phyloP scores from a whole-genome alignment of 164 flowering plant species.

The Stephania yunnanensis region DNA sequence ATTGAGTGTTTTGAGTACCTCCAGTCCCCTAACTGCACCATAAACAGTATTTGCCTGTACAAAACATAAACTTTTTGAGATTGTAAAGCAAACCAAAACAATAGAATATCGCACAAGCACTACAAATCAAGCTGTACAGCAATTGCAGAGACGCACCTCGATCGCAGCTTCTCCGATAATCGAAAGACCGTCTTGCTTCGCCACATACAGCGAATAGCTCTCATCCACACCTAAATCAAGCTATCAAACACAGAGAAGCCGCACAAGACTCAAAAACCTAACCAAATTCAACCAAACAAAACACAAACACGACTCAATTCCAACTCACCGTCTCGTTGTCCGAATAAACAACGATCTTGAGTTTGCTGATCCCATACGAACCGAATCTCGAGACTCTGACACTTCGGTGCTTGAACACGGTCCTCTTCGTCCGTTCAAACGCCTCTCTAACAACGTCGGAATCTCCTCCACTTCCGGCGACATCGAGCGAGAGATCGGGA shows the following conservation, averaged over 20 bases:
- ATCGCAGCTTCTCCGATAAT: constrained; percentile 25
- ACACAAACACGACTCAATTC: background rate
- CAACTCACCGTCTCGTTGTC: constrained; percentile 29
- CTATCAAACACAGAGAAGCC: constrained; percentile 12
- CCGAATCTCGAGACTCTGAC: constrained; percentile 16
- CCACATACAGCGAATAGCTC: constrained; percentile 30
- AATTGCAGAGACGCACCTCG: constrained; percentile 11
- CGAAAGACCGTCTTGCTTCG: constrained; percentile 20
- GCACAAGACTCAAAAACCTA: background rate
- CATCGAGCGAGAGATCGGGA: constrained; percentile 52
- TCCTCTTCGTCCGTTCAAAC: constrained; percentile 49
- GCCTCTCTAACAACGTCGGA: constrained; percentile 51
- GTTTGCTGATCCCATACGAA: constrained; percentile 40
- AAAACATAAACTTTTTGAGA: constrained; percentile 11
- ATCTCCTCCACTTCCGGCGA: constrained; percentile 40
- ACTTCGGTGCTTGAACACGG: constrained; percentile 51
- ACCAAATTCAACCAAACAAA: background rate
- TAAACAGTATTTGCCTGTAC: constrained; percentile 90
- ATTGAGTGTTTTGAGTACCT: constrained; percentile 41
- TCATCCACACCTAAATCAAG: constrained; percentile 32
- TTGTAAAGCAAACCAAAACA: background rate
- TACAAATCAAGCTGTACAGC: too few species aligned
- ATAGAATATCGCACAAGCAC: background rate
- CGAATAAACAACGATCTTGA: constrained; percentile 27
- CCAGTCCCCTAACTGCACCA: constrained; percentile 90